Evolutionary conservation across 1,284 basidiomycete genomes (phyloP).

Genomic region (Rhodotorula glutinis): DNA sequence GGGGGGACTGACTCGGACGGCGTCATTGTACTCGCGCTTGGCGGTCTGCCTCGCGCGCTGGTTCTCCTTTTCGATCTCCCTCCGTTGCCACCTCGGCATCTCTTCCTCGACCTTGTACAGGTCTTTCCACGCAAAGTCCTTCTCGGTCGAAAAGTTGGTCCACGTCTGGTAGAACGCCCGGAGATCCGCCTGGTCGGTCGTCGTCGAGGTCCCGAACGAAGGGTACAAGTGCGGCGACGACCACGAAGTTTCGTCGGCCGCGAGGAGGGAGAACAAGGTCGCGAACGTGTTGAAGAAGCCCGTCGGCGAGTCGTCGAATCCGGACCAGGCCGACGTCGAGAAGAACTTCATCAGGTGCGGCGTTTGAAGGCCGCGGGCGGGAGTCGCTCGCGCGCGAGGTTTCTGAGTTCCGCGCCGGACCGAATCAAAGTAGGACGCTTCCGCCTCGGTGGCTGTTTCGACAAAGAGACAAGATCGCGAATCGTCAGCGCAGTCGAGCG

Average conservation of each 20-base stretch:
- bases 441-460: constrained; percentile 63
- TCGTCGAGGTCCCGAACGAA: constrained; percentile 70
- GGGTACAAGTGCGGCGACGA: constrained; percentile 59
- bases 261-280: constrained; percentile 78
- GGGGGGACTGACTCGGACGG: constrained; percentile 63
- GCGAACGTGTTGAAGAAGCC: constrained; percentile 88
- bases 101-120: constrained; percentile 79
- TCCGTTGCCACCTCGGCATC: constrained; percentile 77
- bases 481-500: too few relatives aligned
- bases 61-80: constrained; percentile 97
- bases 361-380: constrained; percentile 66
- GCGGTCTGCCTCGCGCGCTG: constrained; percentile 67
- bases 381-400: constrained; percentile 55
- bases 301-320: constrained; percentile 66
- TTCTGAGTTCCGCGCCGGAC: constrained; percentile 38
- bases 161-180: constrained; percentile 76
- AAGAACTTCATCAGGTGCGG: constrained; percentile 84
- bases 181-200: constrained; percentile 27
- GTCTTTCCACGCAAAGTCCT: constrained; percentile 87
- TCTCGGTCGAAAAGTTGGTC: constrained; percentile 80
- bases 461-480: too few relatives aligned
- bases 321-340: constrained; percentile 68
- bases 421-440: constrained; percentile 52
- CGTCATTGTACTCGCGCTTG: constrained; percentile 84
- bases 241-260: constrained; percentile 68